phyloP scores from a whole-genome alignment of 2,329 filamentous ascomycete genomes.

The Coniella lustricola region DNA sequence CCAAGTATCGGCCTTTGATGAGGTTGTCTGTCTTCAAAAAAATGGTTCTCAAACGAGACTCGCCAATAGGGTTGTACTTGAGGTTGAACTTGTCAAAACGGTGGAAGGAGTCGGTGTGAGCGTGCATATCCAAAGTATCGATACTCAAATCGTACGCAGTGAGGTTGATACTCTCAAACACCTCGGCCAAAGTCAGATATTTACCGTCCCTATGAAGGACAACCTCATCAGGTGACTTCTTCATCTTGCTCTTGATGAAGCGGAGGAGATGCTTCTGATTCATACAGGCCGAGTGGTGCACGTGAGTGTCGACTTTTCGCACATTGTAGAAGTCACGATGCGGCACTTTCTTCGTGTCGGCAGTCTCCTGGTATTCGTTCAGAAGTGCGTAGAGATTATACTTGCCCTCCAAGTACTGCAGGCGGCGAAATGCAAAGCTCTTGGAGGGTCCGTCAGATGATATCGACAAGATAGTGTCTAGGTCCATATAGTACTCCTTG shows the following conservation, averaged over 20 bases:
- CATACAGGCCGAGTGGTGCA: slow-evolving; percentile 99
- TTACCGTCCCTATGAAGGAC: slow-evolving; percentile 90
- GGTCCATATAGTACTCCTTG: slow-evolving; percentile 90
- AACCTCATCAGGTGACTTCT: slow-evolving; percentile 90
- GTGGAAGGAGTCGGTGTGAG: slow-evolving; percentile 96
- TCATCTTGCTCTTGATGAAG: slow-evolving; percentile 99
- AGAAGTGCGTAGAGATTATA: slow-evolving; percentile 90
- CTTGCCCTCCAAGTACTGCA: slow-evolving; percentile 94
- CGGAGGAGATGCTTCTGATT: slow-evolving; percentile 97
- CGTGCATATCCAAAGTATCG: slow-evolving; percentile 98
- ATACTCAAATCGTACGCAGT: slow-evolving; percentile 98
- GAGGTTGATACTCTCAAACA: slow-evolving; percentile 95
- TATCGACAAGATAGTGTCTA: slow-evolving; percentile 79
- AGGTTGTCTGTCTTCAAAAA: slow-evolving; percentile 98
- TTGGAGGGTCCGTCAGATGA: slow-evolving; percentile 95
- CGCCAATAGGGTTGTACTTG: slow-evolving; percentile 96
- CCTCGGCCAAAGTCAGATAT: slow-evolving; percentile 81
- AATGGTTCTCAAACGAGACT: slow-evolving; percentile 92
- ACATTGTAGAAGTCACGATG: slow-evolving; percentile 99
- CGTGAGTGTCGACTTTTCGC: slow-evolving; percentile 96
- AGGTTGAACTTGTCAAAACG: slow-evolving; percentile 99
- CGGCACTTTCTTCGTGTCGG: slow-evolving; percentile 94
- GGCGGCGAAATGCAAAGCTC: slow-evolving; percentile 88
- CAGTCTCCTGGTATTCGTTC: slow-evolving; percentile 96
- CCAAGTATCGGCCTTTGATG: slow-evolving; percentile 89